phyloP scores from a whole-genome alignment of 345 rosid species.

The Acer negundo region DNA sequence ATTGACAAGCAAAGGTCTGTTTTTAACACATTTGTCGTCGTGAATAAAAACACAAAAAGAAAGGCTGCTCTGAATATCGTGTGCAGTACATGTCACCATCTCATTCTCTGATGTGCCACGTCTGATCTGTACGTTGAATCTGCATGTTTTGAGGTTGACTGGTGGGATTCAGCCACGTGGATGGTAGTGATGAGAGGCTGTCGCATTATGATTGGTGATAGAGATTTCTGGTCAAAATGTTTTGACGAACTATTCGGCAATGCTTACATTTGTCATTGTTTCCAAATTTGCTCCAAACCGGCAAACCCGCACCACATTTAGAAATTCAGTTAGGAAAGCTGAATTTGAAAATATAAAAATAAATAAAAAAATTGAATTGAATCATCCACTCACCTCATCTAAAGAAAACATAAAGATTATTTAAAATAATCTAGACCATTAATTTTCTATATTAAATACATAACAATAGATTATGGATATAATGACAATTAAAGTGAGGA shows the following conservation, averaged over 20 bases:
- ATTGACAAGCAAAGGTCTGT: neutral
- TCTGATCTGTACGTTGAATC: neutral
- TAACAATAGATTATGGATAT: no score
- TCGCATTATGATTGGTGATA: conserved; percentile 10
- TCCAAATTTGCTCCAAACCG: no score
- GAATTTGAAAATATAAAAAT: no score
- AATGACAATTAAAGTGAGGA: no score
- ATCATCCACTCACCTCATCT: no score
- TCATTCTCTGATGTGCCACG: neutral
- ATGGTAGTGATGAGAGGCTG: neutral
- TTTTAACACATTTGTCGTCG: neutral
- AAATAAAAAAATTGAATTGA: no score
- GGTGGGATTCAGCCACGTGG: conserved; percentile 15
- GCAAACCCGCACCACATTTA: no score
- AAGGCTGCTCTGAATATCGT: neutral
- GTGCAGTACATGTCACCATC: neutral
- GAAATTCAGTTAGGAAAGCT: no score
- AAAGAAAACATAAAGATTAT: no score
- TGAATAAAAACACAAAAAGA: neutral
- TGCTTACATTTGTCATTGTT: no score
- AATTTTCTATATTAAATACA: no score
- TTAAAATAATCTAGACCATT: no score
- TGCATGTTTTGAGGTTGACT: neutral
- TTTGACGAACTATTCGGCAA: neutral
- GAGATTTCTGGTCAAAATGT: conserved; percentile 16